Conservation (phyloP, 768 basidiomycete genomes). For the Coprinellus aureogranulatus region DNA sequence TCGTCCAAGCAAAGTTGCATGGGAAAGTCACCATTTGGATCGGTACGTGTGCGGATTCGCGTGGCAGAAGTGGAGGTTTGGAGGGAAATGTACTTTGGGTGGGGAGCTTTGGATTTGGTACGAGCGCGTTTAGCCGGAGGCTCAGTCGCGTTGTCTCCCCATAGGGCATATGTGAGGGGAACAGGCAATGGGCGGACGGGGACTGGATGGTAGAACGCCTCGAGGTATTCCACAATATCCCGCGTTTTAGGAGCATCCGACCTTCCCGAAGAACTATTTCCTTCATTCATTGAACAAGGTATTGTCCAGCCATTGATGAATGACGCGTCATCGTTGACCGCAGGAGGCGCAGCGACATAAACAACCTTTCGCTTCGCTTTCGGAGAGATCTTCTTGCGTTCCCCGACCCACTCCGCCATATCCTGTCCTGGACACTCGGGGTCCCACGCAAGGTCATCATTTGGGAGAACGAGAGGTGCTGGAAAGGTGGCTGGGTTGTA, state of each 20-base stretch:
- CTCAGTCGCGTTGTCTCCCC: constrained; percentile 18
- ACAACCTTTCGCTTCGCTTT: constrained; percentile 23
- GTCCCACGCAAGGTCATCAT: constrained; percentile 33
- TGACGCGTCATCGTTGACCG: constrained; percentile 18
- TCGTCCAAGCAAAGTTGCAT: constrained; percentile 36
- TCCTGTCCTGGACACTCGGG: constrained; percentile 34
- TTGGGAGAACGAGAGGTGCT: constrained; percentile 31
- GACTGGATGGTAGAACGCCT: constrained; percentile 34
- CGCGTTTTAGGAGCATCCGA: constrained; percentile 14
- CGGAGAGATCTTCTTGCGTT: constrained; percentile 31
- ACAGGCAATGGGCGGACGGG: constrained; percentile 25
- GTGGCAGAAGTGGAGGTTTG: constrained; percentile 28
- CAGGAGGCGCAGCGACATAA: constrained; percentile 32
- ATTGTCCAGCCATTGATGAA: constrained; percentile 24
- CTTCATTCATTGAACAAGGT: constrained; percentile 8
- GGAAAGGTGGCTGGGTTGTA: constrained; percentile 21
- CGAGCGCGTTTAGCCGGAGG: constrained; percentile 7
- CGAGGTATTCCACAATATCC: constrained; percentile 28
- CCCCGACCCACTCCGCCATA: constrained; percentile 26
- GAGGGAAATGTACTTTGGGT: constrained; percentile 28
- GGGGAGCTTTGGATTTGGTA: constrained; percentile 9
- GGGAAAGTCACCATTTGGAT: constrained; percentile 22
- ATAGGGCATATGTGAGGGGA: constrained; percentile 22
- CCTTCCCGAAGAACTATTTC: neutral
- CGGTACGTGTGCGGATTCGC: constrained; percentile 31